Base-by-base conservation (phyloP, 2,329 filamentous ascomycete species). In the Orbilia ellipsospora region DNA sequence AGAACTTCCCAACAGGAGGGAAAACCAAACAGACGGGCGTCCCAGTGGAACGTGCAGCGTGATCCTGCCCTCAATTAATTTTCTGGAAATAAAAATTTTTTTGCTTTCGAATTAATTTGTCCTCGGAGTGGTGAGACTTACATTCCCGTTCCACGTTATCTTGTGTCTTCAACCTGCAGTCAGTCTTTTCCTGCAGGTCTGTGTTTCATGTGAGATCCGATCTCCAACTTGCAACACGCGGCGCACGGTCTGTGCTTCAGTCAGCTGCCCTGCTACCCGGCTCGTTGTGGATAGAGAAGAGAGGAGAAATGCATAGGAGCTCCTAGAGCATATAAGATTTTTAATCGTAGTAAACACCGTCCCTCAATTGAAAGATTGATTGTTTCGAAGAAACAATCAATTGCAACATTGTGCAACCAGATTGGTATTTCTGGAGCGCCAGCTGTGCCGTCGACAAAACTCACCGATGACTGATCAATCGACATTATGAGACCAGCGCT, bases 21-120 rank as follows among this genome's bases (percentile, higher is more conserved):
- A 16, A 16, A 26, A 15, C 16, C 28, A 28, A 7, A 15, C 31
- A 4, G 31, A 15, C 44, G 54, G 54, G 28, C n/a, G 23, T 45
- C 55, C 55, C 55, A 26, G 48, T 59, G 55, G 55, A 45, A 59
- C 55, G 55, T 59, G 55, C 26, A 44, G 10, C 16, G 1, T 20
- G 20, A 50, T 45, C 57, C 57, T 45, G 20, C 15, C 20, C 23
- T 36, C 44, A 50, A 26, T 55, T 55, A 5, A n/a, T n/a, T 23
- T 57, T 42, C 28, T 48, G 15, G 13, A 48, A 7, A 31, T 13
- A 26, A 13, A 16, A 23, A 3, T 48, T 23, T 61, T 61, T 50
- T 20, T 36, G 44, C 18, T 50, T 50, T 16, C 42, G 20, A n/a
- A 45, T 57, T 6, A 36, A 36, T 36, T 1, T 2, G 31, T 36